Percentiles rank a stretch among this genome's conserved stretches.
Conservation (phyloP, 2,329 filamentous ascomycete genomes). For the Ceratocystis variospora region DNA sequence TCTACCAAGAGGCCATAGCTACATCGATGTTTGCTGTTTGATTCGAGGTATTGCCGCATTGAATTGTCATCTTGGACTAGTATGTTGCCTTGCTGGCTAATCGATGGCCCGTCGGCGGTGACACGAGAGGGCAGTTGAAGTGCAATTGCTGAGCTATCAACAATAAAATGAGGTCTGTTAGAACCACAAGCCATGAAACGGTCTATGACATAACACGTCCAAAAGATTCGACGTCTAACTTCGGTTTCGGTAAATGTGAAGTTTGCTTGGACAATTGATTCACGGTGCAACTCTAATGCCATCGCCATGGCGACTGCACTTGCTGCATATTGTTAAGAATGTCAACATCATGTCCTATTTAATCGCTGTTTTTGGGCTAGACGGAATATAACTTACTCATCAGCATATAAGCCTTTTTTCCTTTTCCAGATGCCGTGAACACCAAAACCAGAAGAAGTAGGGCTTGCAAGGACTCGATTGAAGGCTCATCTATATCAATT, state of each 20-base stretch:
- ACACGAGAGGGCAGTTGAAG: conserved; percentile 65
- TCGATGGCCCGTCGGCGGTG: conserved; percentile 39
- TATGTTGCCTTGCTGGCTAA: conserved; percentile 61
- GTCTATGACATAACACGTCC: conserved; percentile 78
- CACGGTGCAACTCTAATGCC: conserved; percentile 67
- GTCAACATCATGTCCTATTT: conserved; percentile 26
- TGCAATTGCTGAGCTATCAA: conserved; percentile 56
- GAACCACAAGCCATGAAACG: conserved; percentile 72
- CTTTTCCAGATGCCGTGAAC: conserved; percentile 62
- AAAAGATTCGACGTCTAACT: conserved; percentile 66
- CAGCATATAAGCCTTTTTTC: conserved; percentile 78
- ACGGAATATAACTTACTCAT: conserved; percentile 43
- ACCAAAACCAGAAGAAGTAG: conserved; percentile 62
- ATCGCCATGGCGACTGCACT: conserved; percentile 71
- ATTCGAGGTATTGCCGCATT: conserved; percentile 55
- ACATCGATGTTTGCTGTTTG: conserved; percentile 57
- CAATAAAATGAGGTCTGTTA: conserved; percentile 65
- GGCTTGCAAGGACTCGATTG: conserved; percentile 62
- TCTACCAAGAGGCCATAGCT: conserved; percentile 72
- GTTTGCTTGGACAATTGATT: conserved; percentile 44
- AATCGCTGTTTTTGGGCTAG: not conserved
- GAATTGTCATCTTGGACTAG: conserved; percentile 58
- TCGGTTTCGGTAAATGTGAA: conserved; percentile 46
- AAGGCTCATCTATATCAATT: conserved; percentile 68
- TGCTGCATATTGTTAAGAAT: conserved; percentile 33